Base-by-base conservation (phyloP, 495 filamentous ascomycete species). In the Penicillium paxilli region DNA sequence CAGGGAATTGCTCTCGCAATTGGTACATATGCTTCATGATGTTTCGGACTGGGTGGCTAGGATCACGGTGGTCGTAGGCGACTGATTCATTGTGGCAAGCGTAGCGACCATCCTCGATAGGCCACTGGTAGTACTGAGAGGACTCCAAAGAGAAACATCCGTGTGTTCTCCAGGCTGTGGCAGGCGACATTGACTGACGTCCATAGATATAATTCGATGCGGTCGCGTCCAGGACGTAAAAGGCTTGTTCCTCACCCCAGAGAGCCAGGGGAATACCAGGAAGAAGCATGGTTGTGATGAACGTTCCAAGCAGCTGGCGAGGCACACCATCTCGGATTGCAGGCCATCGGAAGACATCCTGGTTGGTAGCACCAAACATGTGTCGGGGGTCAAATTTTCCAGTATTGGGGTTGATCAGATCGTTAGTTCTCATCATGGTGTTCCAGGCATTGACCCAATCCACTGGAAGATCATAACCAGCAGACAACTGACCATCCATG, bases 341-440 rank as follows among this genome's bases (percentile, higher is more conserved):
- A n/a, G 87, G 86, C 87, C 87, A 90, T 14, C 86, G 80, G 68
- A 90, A 87, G 4, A 90, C 84, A 63, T 90, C 87, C 69, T 90
- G 87, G 62, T 89, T 89, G 9, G 83, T 85, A 3, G 75, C 75
- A 20, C 87, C 87, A 54, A 78, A 89, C 75, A 89, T 80, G 58
- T 90, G 86, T 20, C 87, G 77, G 4, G 87, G 87, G 56, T 89
- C 86, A 50, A 88, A 88, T 52, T 77, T 66, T 30, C 83, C 85
- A 3, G 80, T 87, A 62, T 85, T 83, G 0, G 83, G 73, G 54
- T 88, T 89, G 47, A 80, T 65, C 44, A 88, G 51, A 62, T 89
- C 87, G 56, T 89, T 87, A 5, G 80, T 78, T 28, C 62, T 52
- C n/a, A 88, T 40, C 67, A 88, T 83, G 10, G 72, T 51, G 26